Percentiles rank a stretch among this genome's conserved stretches.
Conservation (phyloP, 169 alveolate genomes). For the Eimeria praecox region DNA sequence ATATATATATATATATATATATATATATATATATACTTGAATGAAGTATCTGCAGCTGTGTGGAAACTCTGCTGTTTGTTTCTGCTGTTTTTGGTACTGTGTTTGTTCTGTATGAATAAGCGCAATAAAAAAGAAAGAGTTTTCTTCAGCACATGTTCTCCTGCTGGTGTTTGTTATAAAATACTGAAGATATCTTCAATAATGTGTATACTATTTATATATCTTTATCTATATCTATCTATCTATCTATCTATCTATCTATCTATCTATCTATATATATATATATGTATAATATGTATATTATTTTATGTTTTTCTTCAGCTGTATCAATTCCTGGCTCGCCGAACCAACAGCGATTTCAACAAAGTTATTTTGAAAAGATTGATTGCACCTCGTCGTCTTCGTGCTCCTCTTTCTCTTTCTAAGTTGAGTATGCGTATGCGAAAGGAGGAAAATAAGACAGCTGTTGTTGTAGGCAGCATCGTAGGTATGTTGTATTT, state of each 20-base stretch:
- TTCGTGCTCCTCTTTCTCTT: slow-evolving; percentile 96
- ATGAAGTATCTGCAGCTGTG: not conserved
- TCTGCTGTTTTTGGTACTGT: no score
- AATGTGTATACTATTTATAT: not conserved
- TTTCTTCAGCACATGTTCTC: no score
- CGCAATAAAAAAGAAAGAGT: no score
- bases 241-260: not conserved
- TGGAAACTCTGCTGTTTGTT: no score
- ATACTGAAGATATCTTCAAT: no score
- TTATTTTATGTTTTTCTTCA: slow-evolving; percentile 2
- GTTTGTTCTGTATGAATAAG: no score
- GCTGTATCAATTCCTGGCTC: slow-evolving; percentile 94
- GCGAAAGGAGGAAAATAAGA: slow-evolving; percentile 93
- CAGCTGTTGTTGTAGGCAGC: slow-evolving; percentile 98
- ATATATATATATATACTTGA: not conserved
- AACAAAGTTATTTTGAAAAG: slow-evolving; percentile 96
- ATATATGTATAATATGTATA: not conserved
- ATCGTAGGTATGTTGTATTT: slow-evolving; percentile 92
- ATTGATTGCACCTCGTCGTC: slow-evolving; percentile 95
- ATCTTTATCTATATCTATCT: not conserved
- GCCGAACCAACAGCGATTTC: slow-evolving; percentile 96
- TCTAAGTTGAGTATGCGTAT: slow-evolving; percentile 95
- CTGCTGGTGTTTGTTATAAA: no score
- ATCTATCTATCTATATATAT: not conserved
- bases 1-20: not conserved